phyloP scores from a whole-genome alignment of 176 grass and related monocot species.

The Lolium perenne region DNA sequence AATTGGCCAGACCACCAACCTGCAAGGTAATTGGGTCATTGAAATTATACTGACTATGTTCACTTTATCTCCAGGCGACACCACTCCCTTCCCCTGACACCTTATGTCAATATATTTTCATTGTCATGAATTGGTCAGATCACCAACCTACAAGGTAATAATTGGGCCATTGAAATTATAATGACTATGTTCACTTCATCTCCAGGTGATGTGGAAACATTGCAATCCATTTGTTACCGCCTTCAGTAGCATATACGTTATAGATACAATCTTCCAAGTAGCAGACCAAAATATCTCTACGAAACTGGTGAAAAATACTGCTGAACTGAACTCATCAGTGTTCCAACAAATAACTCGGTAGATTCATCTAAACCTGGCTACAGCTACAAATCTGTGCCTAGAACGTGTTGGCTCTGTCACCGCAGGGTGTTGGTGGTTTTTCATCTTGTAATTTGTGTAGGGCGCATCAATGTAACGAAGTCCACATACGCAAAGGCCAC shows the following conservation, averaged over 20 bases:
- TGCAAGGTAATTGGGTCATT: slow-evolving; percentile 1
- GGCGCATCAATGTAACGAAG: background rate
- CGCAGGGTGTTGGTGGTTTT: background rate
- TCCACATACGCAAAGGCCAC: background rate
- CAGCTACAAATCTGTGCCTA: slow-evolving; percentile 4
- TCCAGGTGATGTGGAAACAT: slow-evolving; percentile 20
- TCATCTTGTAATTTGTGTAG: background rate
- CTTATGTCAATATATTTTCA: background rate
- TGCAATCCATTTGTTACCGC: background rate
- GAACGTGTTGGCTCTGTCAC: background rate
- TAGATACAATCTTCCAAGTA: background rate
- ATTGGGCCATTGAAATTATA: background rate
- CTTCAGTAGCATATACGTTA: background rate
- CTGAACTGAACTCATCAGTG: slow-evolving; percentile 3
- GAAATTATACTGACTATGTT: background rate
- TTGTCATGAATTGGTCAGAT: slow-evolving; percentile 17
- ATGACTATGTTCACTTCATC: background rate
- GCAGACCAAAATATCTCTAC: slow-evolving; percentile 12
- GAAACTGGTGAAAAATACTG: slow-evolving; percentile 3
- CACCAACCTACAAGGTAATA: slow-evolving; percentile 32
- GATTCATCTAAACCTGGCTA: slow-evolving; percentile 6
- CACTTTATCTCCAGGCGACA: slow-evolving; percentile 17
- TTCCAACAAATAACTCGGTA: background rate
- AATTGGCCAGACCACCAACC: slow-evolving; percentile 21
- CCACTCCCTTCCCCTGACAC: background rate